Evolutionary conservation across 179 eudicot species (phyloP).

Genomic region (Camellia oleifera): DNA sequence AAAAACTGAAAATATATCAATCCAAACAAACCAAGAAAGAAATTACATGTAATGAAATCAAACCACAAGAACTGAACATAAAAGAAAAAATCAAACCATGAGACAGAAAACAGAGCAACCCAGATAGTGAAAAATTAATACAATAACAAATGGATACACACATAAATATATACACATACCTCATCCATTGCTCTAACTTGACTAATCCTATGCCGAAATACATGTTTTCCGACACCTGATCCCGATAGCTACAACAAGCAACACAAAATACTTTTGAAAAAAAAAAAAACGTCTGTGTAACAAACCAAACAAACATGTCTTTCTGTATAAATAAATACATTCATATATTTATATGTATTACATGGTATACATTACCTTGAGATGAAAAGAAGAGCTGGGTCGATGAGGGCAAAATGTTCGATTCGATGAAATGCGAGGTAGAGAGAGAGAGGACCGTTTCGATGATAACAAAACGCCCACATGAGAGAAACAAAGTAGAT

Average conservation of each 20-base stretch:
- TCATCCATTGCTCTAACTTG: slow-evolving; percentile 48
- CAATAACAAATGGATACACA: neutral
- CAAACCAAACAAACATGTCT: neutral
- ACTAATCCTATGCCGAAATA: slow-evolving; percentile 20
- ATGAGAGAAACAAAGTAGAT: neutral
- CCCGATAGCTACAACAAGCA: slow-evolving; percentile 20
- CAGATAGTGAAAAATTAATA: neutral
- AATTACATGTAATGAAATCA: neutral
- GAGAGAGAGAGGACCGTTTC: neutral
- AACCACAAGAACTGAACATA: no score
- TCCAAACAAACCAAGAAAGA: no score
- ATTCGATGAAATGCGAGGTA: neutral
- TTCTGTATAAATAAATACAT: neutral
- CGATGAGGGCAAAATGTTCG: neutral
- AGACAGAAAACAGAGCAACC: neutral
- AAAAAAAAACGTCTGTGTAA: neutral
- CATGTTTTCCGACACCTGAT: slow-evolving; percentile 23
- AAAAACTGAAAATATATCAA: neutral
- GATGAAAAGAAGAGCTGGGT: slow-evolving; percentile 5
- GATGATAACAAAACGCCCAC: slow-evolving; percentile 1
- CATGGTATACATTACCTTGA: slow-evolving; percentile 17
- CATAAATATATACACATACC: slow-evolving; percentile 23
- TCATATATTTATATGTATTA: neutral
- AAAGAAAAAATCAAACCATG: neutral
- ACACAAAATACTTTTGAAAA: neutral